Evolutionary conservation across 2,329 filamentous ascomycete genomes (phyloP).

Genomic region (Pochonia chlamydosporia): DNA sequence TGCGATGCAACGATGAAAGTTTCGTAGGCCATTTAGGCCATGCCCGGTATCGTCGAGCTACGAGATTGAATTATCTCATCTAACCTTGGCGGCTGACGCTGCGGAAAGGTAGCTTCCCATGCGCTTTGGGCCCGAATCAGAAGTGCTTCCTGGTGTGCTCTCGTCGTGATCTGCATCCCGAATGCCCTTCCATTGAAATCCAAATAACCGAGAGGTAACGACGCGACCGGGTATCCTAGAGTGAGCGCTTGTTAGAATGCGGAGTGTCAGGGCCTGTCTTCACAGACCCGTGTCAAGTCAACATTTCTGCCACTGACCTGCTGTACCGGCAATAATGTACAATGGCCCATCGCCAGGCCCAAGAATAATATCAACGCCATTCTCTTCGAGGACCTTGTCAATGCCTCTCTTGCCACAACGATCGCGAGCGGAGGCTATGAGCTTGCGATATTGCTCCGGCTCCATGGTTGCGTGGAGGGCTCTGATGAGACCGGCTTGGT

Average conservation of each 20-base stretch:
- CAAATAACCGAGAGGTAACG: constrained; percentile 9
- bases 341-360: constrained; percentile 8
- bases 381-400: constrained; percentile 9
- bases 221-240: constrained; percentile 10
- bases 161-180: constrained; percentile 8
- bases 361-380: constrained; percentile 10
- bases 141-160: constrained; percentile 8
- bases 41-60: background rate
- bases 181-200: constrained; percentile 10
- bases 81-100: background rate
- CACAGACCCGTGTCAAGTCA: background rate
- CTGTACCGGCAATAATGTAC: constrained; percentile 6
- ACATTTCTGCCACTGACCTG: background rate
- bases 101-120: constrained; percentile 8
- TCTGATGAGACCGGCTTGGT: constrained; percentile 4
- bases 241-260: constrained; percentile 1
- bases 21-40: background rate
- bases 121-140: constrained; percentile 9
- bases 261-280: background rate
- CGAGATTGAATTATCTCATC: background rate
- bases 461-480: constrained; percentile 3
- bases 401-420: constrained; percentile 8
- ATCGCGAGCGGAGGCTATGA: background rate
- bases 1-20: background rate
- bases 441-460: constrained; percentile 2